phyloP scores from a whole-genome alignment of 2,329 filamentous ascomycete genomes.

The Cadophora luteo-olivacea region DNA sequence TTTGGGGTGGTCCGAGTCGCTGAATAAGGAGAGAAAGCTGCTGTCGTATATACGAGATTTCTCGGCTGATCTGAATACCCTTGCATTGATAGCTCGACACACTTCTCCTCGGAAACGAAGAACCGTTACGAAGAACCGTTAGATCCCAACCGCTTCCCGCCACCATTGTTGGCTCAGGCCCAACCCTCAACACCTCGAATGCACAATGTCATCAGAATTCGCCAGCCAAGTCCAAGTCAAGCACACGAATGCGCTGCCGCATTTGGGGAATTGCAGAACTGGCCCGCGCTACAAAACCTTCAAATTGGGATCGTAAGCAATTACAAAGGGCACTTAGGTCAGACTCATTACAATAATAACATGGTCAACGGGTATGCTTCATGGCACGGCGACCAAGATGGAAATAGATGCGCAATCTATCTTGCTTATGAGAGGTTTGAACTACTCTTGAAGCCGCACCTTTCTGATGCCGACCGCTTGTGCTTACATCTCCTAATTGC shows the following conservation, averaged over 20 bases:
- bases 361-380: background rate
- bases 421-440: slow-evolving; percentile 15
- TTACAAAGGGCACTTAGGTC: background rate
- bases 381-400: background rate
- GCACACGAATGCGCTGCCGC: background rate
- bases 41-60: background rate
- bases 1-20: no score
- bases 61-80: background rate
- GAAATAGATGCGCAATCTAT: background rate
- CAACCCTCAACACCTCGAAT: background rate
- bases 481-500: slow-evolving; percentile 10
- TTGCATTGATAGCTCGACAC: background rate
- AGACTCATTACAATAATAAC: background rate
- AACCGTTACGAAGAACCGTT: slow-evolving; percentile 8
- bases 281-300: background rate
- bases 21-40: no score
- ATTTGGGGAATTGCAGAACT: background rate
- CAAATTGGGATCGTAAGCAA: background rate
- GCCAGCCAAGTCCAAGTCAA: background rate
- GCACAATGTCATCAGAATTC: slow-evolving; percentile 4
- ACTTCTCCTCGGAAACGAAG: slow-evolving; percentile 13
- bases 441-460: slow-evolving; percentile 1
- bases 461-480: slow-evolving; percentile 5
- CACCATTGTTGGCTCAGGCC: background rate
- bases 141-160: slow-evolving; percentile 9